Conservation (phyloP, 257 asterid genomes). For the Voacanga thouarsii region DNA sequence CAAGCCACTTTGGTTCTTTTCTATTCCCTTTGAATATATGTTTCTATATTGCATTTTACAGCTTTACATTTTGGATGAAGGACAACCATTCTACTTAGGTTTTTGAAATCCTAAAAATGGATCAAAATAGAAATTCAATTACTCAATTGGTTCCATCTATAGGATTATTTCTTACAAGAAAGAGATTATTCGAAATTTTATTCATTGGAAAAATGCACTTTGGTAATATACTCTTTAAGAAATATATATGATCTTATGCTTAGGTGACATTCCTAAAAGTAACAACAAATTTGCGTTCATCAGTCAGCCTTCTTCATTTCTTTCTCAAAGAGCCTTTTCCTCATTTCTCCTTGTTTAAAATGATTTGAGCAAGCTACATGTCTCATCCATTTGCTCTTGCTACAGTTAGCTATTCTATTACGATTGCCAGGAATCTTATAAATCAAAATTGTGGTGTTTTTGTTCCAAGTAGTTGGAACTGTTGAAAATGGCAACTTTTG, state of each 20-base stretch:
- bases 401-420: conserved; percentile 10
- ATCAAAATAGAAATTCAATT: too few relatives aligned
- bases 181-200: not conserved
- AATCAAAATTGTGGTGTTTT: conserved; percentile 4
- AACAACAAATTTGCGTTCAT: not conserved
- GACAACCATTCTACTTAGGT: too few relatives aligned
- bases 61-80: too few relatives aligned
- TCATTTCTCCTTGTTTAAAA: not conserved
- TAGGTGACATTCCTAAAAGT: not conserved
- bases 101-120: not conserved
- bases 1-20: too few relatives aligned
- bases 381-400: not conserved
- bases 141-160: not conserved
- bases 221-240: not conserved
- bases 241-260: not conserved
- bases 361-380: not conserved
- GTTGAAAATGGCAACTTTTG: too few relatives aligned
- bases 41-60: too few relatives aligned
- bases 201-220: not conserved
- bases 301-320: not conserved
- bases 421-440: conserved; percentile 6
- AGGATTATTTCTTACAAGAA: not conserved
- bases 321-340: not conserved
- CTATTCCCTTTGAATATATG: too few relatives aligned
- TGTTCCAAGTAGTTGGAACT: conserved; percentile 89